A percentile compares a stretch with the other conserved stretches of the same genome.
phyloP scores from a whole-genome alignment of 164 flowering plant genomes.

The Aristolochia contorta region DNA sequence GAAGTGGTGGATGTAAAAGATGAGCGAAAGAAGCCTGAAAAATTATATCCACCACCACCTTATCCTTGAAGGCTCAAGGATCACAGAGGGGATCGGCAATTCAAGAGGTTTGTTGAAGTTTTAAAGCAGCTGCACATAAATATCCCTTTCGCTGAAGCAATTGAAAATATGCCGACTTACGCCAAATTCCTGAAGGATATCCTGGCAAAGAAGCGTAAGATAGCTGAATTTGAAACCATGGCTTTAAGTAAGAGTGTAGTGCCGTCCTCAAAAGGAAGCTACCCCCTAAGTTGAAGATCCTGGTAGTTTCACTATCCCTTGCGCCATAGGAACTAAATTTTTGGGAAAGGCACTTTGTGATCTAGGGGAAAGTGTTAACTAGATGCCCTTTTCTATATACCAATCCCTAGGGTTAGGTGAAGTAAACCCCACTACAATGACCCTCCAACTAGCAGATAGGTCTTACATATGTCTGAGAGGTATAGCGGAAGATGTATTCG shows the following conservation, averaged over 20 bases:
- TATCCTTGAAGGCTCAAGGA: no score
- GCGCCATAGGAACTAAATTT: neutral
- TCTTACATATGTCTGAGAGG: neutral
- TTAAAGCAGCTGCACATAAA: neutral
- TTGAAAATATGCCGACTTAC: neutral
- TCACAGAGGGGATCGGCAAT: no score
- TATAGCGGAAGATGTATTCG: no score
- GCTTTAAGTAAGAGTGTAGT: neutral
- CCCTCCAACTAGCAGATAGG: neutral
- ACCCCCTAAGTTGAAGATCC: slow-evolving; percentile 3
- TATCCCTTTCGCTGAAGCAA: neutral
- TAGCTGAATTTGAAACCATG: neutral
- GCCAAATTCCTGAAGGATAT: neutral
- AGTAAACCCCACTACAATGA: neutral
- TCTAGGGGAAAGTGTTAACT: neutral
- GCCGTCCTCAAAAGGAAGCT: neutral
- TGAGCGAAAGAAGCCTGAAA: no score
- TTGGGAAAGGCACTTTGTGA: neutral
- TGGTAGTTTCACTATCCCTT: neutral
- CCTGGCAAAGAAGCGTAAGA: neutral
- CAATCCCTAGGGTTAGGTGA: neutral
- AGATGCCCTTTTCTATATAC: neutral
- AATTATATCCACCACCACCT: no score
- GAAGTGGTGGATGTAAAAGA: no score
- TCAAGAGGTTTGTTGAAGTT: no score